These are phyloP conservation scores for Oryza coarctata DNA, from an alignment of 176 grass and related monocot genomes.

Conservation along the genomic window DNA sequence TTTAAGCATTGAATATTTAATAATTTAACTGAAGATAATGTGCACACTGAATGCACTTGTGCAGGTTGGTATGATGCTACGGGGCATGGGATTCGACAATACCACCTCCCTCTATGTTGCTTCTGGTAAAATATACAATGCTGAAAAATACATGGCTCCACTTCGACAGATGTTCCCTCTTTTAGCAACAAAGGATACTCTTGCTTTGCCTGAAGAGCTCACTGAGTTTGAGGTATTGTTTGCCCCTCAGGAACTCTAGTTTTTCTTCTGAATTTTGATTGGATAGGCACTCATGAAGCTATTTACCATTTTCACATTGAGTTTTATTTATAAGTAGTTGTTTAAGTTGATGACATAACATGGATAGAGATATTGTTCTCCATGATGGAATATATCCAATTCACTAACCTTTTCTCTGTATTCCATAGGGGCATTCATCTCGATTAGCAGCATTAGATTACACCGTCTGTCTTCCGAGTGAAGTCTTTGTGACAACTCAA, in stretches of 20 bases:
- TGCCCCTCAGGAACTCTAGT: background rate
- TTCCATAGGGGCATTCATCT: constrained; percentile 72
- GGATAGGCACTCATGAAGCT: constrained; percentile 16
- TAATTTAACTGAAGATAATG: background rate
- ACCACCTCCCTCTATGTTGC: constrained; percentile 81
- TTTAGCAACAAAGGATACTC: constrained; percentile 74
- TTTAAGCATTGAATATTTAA: background rate
- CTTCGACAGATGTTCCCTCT: constrained; percentile 85
- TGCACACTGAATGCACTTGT: constrained; percentile 20
- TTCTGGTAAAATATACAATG: constrained; percentile 93
- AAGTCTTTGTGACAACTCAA: constrained; percentile 96
- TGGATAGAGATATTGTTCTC: background rate
- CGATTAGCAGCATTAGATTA: constrained; percentile 85
- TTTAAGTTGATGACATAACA: background rate
- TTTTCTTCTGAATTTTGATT: background rate
- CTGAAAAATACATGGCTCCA: constrained; percentile 81
- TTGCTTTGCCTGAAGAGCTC: constrained; percentile 83
- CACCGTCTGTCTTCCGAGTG: constrained; percentile 61
- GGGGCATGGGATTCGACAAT: constrained; percentile 92
- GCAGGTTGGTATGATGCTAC: constrained; percentile 98
- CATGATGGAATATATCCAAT: constrained; percentile 4
- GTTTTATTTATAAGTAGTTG: background rate
- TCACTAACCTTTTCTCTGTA: constrained; percentile 21
- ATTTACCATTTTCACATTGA: background rate
- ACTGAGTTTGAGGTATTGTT: constrained; percentile 69